Evolutionary conservation across 768 basidiomycete genomes (phyloP).

Genomic region (Coprinopsis strossmayeri): DNA sequence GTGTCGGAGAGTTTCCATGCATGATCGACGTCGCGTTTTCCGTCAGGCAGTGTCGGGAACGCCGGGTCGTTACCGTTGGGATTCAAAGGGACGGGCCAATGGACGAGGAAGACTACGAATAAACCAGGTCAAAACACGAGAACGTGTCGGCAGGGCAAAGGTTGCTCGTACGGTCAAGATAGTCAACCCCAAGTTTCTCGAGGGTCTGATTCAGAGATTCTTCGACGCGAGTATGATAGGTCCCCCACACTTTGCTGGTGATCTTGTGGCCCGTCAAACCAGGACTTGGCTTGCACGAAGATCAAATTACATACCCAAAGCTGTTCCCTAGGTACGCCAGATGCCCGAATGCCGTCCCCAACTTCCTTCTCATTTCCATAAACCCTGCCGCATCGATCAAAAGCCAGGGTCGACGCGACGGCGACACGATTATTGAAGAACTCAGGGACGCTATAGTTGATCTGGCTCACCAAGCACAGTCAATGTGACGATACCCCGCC

Average conservation of each 20-base stretch:
- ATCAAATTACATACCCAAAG: constrained; percentile 30
- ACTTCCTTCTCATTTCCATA: constrained; percentile 81
- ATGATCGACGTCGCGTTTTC: constrained; percentile 61
- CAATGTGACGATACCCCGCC: constrained; percentile 70
- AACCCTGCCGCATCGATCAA: constrained; percentile 28
- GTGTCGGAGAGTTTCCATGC: constrained; percentile 66
- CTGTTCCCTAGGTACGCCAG: constrained; percentile 72
- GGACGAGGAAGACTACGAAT: constrained; percentile 54
- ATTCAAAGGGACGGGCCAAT: constrained; percentile 79
- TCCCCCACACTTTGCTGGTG: constrained; percentile 66
- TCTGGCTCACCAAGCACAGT: constrained; percentile 57
- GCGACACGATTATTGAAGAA: neutral
- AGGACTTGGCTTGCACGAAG: neutral
- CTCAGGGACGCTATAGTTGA: neutral
- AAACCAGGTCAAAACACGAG: constrained; percentile 8
- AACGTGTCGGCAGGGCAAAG: constrained; percentile 8
- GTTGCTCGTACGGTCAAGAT: constrained; percentile 61
- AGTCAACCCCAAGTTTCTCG: constrained; percentile 73
- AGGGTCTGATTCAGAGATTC: constrained; percentile 71
- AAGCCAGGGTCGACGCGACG: constrained; percentile 18
- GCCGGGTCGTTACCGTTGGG: constrained; percentile 57
- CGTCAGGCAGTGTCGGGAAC: constrained; percentile 54
- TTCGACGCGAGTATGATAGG: constrained; percentile 66
- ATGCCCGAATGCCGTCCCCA: constrained; percentile 70
- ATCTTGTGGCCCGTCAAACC: no score